phyloP scores from a whole-genome alignment of 2,329 filamentous ascomycete species.

The Rutstroemia sp. region DNA sequence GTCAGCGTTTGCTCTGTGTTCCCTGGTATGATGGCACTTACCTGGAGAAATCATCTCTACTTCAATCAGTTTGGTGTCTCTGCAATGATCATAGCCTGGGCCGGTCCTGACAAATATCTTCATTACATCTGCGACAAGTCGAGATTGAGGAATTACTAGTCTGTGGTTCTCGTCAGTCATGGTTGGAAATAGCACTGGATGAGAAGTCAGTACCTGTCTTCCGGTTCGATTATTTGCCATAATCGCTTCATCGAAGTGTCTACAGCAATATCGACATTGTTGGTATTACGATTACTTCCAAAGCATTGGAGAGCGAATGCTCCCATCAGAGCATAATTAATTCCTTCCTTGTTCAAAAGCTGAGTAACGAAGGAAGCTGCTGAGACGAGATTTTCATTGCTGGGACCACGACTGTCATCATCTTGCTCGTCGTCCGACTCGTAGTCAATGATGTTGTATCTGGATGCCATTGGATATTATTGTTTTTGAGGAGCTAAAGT shows the following conservation, averaged over 20 bases:
- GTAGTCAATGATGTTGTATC: conserved; percentile 1
- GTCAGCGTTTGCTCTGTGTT: not conserved
- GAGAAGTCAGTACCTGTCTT: not conserved
- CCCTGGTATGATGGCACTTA: not conserved
- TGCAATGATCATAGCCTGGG: not conserved
- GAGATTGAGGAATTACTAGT: conserved; percentile 2
- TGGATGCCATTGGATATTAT: not conserved
- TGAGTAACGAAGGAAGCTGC: not conserved
- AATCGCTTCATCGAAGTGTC: conserved; percentile 1
- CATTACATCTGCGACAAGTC: not conserved
- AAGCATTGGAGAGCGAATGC: conserved; percentile 1
- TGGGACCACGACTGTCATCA: not conserved
- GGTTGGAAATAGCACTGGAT: not conserved
- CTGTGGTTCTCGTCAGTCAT: not conserved
- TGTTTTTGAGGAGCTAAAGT: not conserved
- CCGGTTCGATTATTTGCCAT: conserved; percentile 4
- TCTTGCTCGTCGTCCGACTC: conserved; percentile 3
- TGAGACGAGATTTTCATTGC: not conserved
- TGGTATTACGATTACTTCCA: not conserved
- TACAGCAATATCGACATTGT: conserved; percentile 2
- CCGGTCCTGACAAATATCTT: conserved; percentile 4
- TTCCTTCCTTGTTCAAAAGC: not conserved
- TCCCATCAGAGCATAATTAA: conserved; percentile 6
- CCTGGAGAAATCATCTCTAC: conserved; percentile 1
- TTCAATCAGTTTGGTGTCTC: not conserved